Base-by-base conservation (phyloP, 768 basidiomycete species). In the Tephrocybe rancida region DNA sequence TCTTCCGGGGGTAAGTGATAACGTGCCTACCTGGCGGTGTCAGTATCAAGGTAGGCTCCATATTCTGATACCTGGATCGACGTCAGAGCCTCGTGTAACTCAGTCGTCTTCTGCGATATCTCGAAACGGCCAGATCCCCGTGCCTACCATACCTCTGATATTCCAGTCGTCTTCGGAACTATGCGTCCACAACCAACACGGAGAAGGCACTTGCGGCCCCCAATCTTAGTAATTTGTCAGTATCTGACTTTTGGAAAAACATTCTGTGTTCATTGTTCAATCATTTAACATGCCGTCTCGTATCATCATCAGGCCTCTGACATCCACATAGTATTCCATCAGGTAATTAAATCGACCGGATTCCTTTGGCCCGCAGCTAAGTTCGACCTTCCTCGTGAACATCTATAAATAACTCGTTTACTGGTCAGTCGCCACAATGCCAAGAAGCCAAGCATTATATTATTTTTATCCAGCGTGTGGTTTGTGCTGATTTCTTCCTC, bases 141-240 rank as follows among this genome's bases (percentile, higher is more conserved):
- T 5, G 68, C 74, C 2, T 74, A 69, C 52, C 75, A 77, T 35
- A 64, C 69, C 0, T 69, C 73, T 0, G 70, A 75, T 32, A 69
- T 78, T 26, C 74, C 76, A 0, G 56, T 74, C 25, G 67, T 74
- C 27, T 78, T 76, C 43, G 73, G 72, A 1, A 71, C 72, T 1
- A 71, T 66, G 64, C 50, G 44, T 52, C 58, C n/a, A 46, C 63
- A 8, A 45, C 63, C 65, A 10, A 66, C 69, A 10, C 48, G 58
- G 11, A 54, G 37, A 14, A 67, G 67, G 47, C n/a, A 57, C 63
- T n/a, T 61, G 7, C 13, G 13, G n/a, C n/a, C n/a, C n/a, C n/a
- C n/a, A n/a, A n/a, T n/a, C n/a, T n/a, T n/a, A n/a, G n/a, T n/a
- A n/a, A n/a, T n/a, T n/a, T n/a, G n/a, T n/a, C n/a, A n/a, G n/a